Conservation (phyloP, 2,329 filamentous ascomycete genomes). For the Plenodomus tracheiphilus region DNA sequence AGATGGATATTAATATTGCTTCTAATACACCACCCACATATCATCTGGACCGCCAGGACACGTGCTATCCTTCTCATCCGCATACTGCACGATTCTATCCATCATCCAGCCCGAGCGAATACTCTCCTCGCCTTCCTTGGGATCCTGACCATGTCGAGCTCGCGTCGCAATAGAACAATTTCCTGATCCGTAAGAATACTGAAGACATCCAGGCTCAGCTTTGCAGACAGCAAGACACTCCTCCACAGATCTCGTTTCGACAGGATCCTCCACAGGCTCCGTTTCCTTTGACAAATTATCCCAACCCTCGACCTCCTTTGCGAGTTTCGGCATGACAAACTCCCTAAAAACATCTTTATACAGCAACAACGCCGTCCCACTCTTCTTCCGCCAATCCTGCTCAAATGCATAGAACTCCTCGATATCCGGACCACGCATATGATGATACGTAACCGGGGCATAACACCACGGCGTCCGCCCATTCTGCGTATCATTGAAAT, state of each 20-base stretch:
- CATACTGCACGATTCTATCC: not conserved
- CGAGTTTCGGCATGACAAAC: constrained; percentile 4
- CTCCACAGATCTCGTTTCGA: not conserved
- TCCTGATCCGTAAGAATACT: constrained; percentile 4
- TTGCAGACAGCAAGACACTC: constrained; percentile 1
- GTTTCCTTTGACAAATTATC: constrained; percentile 5
- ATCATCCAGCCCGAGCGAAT: constrained; percentile 8
- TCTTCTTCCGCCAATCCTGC: constrained; percentile 18
- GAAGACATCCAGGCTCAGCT: constrained; percentile 1
- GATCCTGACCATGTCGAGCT: not conserved
- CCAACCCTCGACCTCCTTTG: not conserved
- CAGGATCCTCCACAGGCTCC: not conserved
- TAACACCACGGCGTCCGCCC: constrained; percentile 52
- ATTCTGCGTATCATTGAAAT: constrained; percentile 21
- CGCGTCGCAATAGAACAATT: not conserved
- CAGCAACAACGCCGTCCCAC: not conserved
- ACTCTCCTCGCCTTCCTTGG: not conserved
- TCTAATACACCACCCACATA: not conserved
- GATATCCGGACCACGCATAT: constrained; percentile 50
- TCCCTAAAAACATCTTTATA: constrained; percentile 11
- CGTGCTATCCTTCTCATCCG: constrained; percentile 1
- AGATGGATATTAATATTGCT: not conserved
- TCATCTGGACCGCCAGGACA: not conserved
- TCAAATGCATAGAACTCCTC: constrained; percentile 51
- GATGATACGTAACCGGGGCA: constrained; percentile 53